Base-by-base conservation (phyloP, 2,329 filamentous ascomycete genomes). In the Fusarium drepaniforme region DNA sequence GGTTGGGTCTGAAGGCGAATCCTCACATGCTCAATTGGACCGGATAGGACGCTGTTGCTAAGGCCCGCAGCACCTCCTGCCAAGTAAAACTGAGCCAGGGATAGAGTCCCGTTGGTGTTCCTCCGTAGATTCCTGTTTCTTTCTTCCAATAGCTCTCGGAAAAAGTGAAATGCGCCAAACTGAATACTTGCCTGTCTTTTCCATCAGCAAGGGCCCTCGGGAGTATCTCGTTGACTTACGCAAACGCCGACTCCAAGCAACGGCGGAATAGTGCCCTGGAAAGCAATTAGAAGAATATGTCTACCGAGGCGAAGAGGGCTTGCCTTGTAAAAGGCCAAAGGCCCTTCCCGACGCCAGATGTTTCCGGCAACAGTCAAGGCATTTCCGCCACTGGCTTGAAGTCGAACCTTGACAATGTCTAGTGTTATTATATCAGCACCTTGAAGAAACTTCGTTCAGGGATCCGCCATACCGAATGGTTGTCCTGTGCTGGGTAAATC, bases 371-470 rank as follows among this genome's bases (percentile, higher is more conserved):
- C 60, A 28, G 33, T 23, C 13, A 64, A 35, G 8, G 66, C 60
- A 2, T 28, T 64, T 12, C 66, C 60, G 8, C 66, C 66, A 21
- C 38, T 64, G 3, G 66, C 37, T 59, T 68, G 66, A 11, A 68
- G 38, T 23, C 66, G 66, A 13, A 64, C 66, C 33, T 68, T 64
- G 33, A 68, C 60, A 15, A 68, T 64, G 12, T 68, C 66, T 68
- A 3, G 7, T 7, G 9, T 38, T 18, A 0, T 11, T 16, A 23
- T 28, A 25, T 58, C 35, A 58, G 35, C 16, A 37, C 35, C 13
- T 37, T 18, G 3, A 8, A 23, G n/a, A 25, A 2, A 18, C n/a
- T 58, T 16, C 4, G 16, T 13, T 25, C 33, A 40, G 8, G 15
- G 56, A 11, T 30, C 21, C 3, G 23, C 25, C 11, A 21, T 61